Conservation (phyloP, 352 stramenopile genomes). For the Pythium phragmitis region DNA sequence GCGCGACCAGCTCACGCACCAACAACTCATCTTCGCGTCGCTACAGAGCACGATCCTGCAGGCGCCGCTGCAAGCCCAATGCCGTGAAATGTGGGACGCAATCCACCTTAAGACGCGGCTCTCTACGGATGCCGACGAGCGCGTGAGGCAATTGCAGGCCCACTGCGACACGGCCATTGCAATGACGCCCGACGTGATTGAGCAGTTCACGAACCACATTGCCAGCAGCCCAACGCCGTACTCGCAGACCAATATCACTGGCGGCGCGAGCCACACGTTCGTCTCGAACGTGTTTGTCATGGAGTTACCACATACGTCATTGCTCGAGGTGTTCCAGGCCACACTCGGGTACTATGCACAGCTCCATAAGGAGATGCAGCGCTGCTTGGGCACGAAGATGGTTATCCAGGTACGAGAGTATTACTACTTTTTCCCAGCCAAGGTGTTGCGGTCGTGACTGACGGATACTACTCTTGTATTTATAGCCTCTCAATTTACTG, state of each 20-base stretch:
- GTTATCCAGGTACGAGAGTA: slow-evolving; percentile 29
- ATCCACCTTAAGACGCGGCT: slow-evolving; percentile 44
- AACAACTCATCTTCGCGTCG: slow-evolving; percentile 63
- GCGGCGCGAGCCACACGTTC: slow-evolving; percentile 44
- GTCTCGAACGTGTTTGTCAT: slow-evolving; percentile 53
- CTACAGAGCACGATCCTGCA: slow-evolving; percentile 53
- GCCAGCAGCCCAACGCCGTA: slow-evolving; percentile 42
- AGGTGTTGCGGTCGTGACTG: not conserved
- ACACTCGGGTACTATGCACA: slow-evolving; percentile 40
- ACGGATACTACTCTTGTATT: not conserved
- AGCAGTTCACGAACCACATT: slow-evolving; percentile 38
- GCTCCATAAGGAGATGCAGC: slow-evolving; percentile 35
- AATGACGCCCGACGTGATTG: slow-evolving; percentile 35
- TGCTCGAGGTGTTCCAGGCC: slow-evolving; percentile 34
- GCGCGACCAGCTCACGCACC: slow-evolving; percentile 56
- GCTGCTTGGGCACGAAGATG: slow-evolving; percentile 30
- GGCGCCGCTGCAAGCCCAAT: slow-evolving; percentile 48
- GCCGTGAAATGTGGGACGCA: slow-evolving; percentile 49
- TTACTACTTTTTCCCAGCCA: not conserved
- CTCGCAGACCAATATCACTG: slow-evolving; percentile 62
- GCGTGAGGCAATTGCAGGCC: slow-evolving; percentile 33
- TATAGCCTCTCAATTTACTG: slow-evolving; percentile 35
- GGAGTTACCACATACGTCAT: slow-evolving; percentile 40
- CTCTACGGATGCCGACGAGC: slow-evolving; percentile 15
- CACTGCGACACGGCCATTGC: slow-evolving; percentile 40